Evolutionary conservation across 73 alveolate species (phyloP).

Genomic region (Paramecium sonneborni): DNA sequence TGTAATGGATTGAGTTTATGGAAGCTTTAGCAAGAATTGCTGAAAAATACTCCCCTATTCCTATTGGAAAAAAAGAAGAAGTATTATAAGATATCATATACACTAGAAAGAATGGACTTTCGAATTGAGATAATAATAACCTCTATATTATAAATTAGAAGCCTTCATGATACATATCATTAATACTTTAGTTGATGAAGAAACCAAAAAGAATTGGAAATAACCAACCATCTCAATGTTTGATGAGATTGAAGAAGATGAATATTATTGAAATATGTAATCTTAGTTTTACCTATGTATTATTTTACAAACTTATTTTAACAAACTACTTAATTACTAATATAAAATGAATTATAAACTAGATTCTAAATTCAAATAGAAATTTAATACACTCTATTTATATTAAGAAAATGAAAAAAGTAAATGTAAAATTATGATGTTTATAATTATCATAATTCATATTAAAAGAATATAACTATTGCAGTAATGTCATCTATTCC

Average conservation of each 20-base stretch:
- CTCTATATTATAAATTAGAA: slow-evolving; percentile 10
- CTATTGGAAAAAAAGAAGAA: slow-evolving; percentile 21
- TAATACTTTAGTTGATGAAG: slow-evolving; percentile 22
- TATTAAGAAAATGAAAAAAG: background rate
- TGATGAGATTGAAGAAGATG: slow-evolving; percentile 41
- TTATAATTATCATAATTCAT: background rate
- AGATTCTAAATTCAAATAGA: too few relatives aligned
- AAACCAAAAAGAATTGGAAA: slow-evolving; percentile 39
- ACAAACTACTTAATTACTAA: too few relatives aligned
- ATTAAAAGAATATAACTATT: background rate
- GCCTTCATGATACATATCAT: slow-evolving; percentile 41
- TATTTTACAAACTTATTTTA: too few relatives aligned
- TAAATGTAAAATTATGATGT: background rate
- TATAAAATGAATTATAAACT: too few relatives aligned
- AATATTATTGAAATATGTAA: slow-evolving; percentile 20
- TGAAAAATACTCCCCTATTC: slow-evolving; percentile 24
- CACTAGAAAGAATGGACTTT: background rate
- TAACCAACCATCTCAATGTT: slow-evolving; percentile 43
- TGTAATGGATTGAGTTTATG: slow-evolving; percentile 61
- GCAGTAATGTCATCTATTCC: slow-evolving; percentile 48
- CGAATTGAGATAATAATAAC: background rate
- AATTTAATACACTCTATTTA: too few relatives aligned
- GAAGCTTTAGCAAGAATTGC: slow-evolving; percentile 54
- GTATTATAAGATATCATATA: background rate
- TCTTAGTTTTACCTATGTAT: background rate